Base-by-base conservation (phyloP, 2,329 filamentous ascomycete genomes). In the Xylaria sp. region DNA sequence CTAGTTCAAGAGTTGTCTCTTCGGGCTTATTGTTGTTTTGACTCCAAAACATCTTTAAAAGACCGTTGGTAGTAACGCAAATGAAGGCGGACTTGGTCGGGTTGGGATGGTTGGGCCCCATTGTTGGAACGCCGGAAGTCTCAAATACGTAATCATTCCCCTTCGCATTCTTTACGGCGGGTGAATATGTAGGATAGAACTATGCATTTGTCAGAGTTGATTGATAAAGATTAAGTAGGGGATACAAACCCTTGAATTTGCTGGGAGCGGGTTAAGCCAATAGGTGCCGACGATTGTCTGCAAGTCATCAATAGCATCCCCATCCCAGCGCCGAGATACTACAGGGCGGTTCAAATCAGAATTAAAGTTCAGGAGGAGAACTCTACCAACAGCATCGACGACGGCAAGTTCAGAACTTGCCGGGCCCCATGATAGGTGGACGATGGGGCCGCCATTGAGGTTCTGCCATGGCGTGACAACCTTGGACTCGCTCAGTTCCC, bases 351-450 rank as follows among this genome's bases (percentile, higher is more conserved):
- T 97, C 55, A 98, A 81, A 8, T 90, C 89, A 70, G 91, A 88
- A 18, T 88, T 87, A 73, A 94, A 90, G 56, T 87, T 89, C 73
- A 94, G 87, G 63, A 98, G 89, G 68, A 90, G 87, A 25, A 97
- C 87, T 66, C 93, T 88, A 6, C 95, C 96, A 28, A 89, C 88
- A 34, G 90, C 87, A 80, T 98, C 95, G 68, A 96, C 86, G 20
- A 96, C 88, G 1, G 94, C 94, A 64, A 99, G 85, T 74, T 98
- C 96, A 2, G 91, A 90, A 44, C 89, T 91, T 5, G 87, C 86
- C 0, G 85, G 82, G 59, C 92, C 92, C 94, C 94, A 98, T 62
- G 89, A 90, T 10, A 99, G 81, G 80, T 98, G 94, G 20, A 92
- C 89, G 50, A 97, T 85, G 3, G 88, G 89, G 37, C 89, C 89